Percentiles rank a stretch among this genome's conserved stretches.
These are phyloP conservation scores for Mucor indicus DNA, from an alignment of 371 early-diverging fungal genomes.

Conservation along the genomic window DNA sequence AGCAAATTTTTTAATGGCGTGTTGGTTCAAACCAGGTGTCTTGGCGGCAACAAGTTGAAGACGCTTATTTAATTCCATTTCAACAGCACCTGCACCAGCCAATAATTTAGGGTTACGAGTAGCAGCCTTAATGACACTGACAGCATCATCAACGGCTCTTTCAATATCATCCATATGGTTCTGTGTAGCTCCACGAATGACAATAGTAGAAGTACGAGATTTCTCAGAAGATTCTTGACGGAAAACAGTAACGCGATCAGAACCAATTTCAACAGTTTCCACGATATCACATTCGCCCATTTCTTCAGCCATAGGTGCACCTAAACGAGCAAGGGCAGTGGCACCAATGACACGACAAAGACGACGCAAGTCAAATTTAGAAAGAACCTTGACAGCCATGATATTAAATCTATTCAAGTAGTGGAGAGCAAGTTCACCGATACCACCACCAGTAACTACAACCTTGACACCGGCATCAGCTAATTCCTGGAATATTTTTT, in stretches of 20 bases:
- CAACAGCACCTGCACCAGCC: slow-evolving; percentile 95
- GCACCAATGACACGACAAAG: slow-evolving; percentile 93
- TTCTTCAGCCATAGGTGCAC: slow-evolving; percentile 96
- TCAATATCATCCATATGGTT: slow-evolving; percentile 97
- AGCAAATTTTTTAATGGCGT: slow-evolving; percentile 95
- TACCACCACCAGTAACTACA: slow-evolving; percentile 84
- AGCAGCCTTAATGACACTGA: slow-evolving; percentile 94
- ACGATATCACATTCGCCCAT: slow-evolving; percentile 96
- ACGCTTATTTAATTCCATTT: slow-evolving; percentile 89
- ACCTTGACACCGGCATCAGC: slow-evolving; percentile 93
- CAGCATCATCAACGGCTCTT: slow-evolving; percentile 97
- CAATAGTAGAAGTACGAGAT: slow-evolving; percentile 91
- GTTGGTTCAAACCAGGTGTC: slow-evolving; percentile 95
- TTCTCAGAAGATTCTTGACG: slow-evolving; percentile 76
- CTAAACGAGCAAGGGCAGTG: slow-evolving; percentile 90
- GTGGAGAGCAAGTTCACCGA: slow-evolving; percentile 95
- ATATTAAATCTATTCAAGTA: slow-evolving; percentile 91
- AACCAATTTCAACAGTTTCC: slow-evolving; percentile 94
- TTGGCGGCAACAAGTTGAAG: slow-evolving; percentile 72
- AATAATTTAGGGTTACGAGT: slow-evolving; percentile 86
- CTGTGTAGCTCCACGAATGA: slow-evolving; percentile 97
- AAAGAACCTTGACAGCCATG: slow-evolving; percentile 88
- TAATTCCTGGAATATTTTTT: slow-evolving; percentile 81
- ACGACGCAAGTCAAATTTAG: slow-evolving; percentile 95
- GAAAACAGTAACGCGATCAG: slow-evolving; percentile 95